A percentile compares a stretch with the other conserved stretches of the same genome.
Conservation (phyloP, 352 stramenopile species). For the Pythium volutum region DNA sequence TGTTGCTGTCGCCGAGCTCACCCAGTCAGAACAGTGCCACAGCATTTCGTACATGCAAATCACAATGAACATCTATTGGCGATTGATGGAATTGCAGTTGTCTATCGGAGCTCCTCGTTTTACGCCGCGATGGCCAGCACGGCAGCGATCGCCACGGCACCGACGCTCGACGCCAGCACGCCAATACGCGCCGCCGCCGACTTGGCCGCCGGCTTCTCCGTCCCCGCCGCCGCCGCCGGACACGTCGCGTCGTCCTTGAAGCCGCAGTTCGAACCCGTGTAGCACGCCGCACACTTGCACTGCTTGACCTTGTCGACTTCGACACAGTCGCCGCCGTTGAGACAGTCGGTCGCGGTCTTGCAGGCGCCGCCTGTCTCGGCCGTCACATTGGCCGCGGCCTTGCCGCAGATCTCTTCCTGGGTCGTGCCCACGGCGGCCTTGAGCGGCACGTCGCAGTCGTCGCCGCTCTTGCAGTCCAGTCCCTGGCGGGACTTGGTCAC, state of each 20-base stretch:
- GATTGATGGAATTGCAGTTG: not conserved
- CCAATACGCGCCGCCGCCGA: not conserved
- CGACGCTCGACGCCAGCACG: not conserved
- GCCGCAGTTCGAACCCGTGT: conserved; percentile 71
- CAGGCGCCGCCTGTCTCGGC: conserved; percentile 43
- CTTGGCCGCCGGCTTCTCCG: conserved; percentile 1
- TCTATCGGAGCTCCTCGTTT: not conserved
- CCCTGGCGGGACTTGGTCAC: conserved; percentile 74
- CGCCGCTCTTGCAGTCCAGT: conserved; percentile 59
- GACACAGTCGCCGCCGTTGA: conserved; percentile 71
- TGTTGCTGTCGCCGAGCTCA: too few relatives aligned
- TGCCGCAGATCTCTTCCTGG: conserved; percentile 75
- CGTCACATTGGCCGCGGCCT: conserved; percentile 41
- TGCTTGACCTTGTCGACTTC: conserved; percentile 58
- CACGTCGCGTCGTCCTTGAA: conserved; percentile 50
- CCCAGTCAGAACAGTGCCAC: too few relatives aligned
- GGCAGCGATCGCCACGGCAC: not conserved
- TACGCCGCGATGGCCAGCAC: not conserved
- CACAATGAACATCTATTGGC: not conserved
- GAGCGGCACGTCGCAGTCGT: conserved; percentile 71
- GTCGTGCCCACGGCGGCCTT: conserved; percentile 55
- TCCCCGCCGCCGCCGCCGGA: conserved; percentile 2
- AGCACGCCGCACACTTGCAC: conserved; percentile 77
- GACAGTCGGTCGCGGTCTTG: conserved; percentile 54
- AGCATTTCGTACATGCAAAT: too few relatives aligned